Conservation (phyloP, 2,329 filamentous ascomycete genomes). For the Talaromyces sp. region DNA sequence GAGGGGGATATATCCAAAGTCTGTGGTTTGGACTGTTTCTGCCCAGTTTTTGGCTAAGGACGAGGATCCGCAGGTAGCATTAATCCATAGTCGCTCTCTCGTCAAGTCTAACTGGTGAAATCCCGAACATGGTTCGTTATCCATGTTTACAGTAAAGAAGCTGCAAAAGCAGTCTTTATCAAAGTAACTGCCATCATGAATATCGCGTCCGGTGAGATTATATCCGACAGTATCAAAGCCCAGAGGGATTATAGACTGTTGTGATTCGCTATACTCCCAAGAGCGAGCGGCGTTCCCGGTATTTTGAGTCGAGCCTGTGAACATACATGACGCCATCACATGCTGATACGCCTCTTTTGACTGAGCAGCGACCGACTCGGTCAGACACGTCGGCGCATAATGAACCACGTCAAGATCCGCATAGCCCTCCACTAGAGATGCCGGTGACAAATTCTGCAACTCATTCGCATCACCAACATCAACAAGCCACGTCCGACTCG, state of each 20-base stretch:
- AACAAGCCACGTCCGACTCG: neutral
- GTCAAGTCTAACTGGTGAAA: neutral
- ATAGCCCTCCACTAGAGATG: neutral
- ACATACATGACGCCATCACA: slow-evolving; percentile 3
- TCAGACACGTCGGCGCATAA: neutral
- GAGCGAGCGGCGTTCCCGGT: neutral
- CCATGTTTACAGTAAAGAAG: neutral
- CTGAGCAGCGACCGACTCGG: neutral
- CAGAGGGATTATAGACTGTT: neutral
- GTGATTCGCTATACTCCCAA: slow-evolving; percentile 5
- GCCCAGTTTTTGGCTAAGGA: neutral
- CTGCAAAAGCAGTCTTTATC: slow-evolving; percentile 3
- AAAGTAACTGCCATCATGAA: neutral
- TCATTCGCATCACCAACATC: slow-evolving; percentile 2
- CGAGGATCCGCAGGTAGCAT: neutral
- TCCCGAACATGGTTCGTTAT: neutral
- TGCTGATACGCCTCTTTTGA: neutral
- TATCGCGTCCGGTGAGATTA: neutral
- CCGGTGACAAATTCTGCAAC: neutral
- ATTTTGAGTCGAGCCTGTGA: neutral
- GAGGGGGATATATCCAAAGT: neutral
- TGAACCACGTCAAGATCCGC: neutral
- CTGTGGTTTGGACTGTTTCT: neutral
- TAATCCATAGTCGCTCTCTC: neutral
- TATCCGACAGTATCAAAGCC: neutral